Conservation (phyloP, 1,139 yeast species). For the Saccharomycopsis phalli region DNA sequence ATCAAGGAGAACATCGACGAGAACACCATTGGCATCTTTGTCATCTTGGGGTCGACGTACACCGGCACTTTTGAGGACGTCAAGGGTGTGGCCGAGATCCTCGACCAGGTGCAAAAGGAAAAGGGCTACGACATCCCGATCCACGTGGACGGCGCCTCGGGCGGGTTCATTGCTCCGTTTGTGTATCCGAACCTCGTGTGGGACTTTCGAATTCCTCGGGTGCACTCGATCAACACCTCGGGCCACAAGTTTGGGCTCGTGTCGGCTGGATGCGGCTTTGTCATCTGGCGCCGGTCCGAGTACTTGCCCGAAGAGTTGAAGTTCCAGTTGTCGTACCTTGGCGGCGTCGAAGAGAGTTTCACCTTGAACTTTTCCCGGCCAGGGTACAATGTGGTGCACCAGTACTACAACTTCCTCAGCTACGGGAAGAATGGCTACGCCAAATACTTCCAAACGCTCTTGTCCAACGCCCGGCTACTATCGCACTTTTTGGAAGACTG, state of each 20-base stretch:
- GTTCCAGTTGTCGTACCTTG: slow-evolving; percentile 75
- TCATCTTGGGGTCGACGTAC: slow-evolving; percentile 82
- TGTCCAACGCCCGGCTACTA: slow-evolving; percentile 62
- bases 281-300: slow-evolving; percentile 62
- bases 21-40: slow-evolving; percentile 88
- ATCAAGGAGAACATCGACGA: slow-evolving; percentile 67
- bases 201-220: slow-evolving; percentile 77
- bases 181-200: slow-evolving; percentile 64
- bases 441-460: slow-evolving; percentile 50
- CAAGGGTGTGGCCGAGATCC: slow-evolving; percentile 43
- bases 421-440: slow-evolving; percentile 66
- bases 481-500: slow-evolving; percentile 58
- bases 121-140: slow-evolving; percentile 66
- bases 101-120: slow-evolving; percentile 62
- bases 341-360: slow-evolving; percentile 83
- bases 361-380: slow-evolving; percentile 87
- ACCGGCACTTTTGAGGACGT: slow-evolving; percentile 91
- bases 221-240: slow-evolving; percentile 79
- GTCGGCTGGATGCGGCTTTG: slow-evolving; percentile 91
- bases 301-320: slow-evolving; percentile 63
- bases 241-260: slow-evolving; percentile 92
- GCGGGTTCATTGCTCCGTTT: slow-evolving; percentile 84
- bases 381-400: slow-evolving; percentile 84
- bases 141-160: slow-evolving; percentile 92
- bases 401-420: slow-evolving; percentile 69